These are phyloP conservation scores for Leonotis leonurus DNA, from an alignment of 257 asterid species.

Conservation along the genomic window DNA sequence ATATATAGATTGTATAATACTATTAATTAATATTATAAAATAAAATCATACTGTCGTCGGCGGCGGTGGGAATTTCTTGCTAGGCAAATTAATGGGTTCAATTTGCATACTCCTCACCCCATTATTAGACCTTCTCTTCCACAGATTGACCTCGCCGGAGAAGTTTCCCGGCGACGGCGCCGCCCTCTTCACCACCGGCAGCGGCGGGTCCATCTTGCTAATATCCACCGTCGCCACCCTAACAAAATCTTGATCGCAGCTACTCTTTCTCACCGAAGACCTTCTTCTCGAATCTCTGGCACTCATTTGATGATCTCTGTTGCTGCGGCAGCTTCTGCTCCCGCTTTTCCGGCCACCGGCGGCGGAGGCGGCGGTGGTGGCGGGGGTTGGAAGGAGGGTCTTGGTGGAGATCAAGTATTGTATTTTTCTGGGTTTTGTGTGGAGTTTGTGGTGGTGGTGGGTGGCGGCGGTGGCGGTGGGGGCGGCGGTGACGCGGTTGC, in stretches of 20 bases:
- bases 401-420: slow-evolving; percentile 31
- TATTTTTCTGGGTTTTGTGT: slow-evolving; percentile 27
- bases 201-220: slow-evolving; percentile 76
- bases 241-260: slow-evolving; percentile 1
- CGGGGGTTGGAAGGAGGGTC: slow-evolving; percentile 18
- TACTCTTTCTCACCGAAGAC: neutral
- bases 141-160: slow-evolving; percentile 50
- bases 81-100: slow-evolving; percentile 38
- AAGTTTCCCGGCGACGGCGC: slow-evolving; percentile 16
- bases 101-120: slow-evolving; percentile 47
- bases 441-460: too few relatives aligned
- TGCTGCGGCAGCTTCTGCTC: slow-evolving; percentile 26
- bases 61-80: slow-evolving; percentile 23
- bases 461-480: slow-evolving; percentile 30
- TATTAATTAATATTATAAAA: too few relatives aligned
- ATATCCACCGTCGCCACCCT: slow-evolving; percentile 35
- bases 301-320: too few relatives aligned
- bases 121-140: slow-evolving; percentile 77
- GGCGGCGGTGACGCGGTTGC: slow-evolving; percentile 45
- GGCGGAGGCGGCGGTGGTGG: slow-evolving; percentile 16
- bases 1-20: too few relatives aligned
- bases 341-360: slow-evolving; percentile 16
- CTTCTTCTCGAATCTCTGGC: slow-evolving; percentile 22
- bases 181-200: slow-evolving; percentile 71
- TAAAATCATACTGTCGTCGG: slow-evolving; percentile 37